phyloP scores from a whole-genome alignment of 106 monocot species.

The Triglochin maritima region DNA sequence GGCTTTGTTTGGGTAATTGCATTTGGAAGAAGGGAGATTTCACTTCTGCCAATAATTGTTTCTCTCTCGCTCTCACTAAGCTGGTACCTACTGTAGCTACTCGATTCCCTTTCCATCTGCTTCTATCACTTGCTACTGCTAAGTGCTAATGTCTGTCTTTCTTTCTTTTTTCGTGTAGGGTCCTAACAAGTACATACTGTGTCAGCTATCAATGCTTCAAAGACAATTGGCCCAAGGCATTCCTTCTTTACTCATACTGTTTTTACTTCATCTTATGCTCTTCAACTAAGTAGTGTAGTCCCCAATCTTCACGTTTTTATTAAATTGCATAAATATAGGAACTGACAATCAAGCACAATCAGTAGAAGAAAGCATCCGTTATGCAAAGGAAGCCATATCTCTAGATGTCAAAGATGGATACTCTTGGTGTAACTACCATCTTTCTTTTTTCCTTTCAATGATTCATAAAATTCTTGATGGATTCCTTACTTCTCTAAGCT shows the following conservation, averaged over 20 bases:
- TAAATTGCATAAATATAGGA: constrained; percentile 31
- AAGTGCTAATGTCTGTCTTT: not conserved
- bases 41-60: constrained; percentile 70
- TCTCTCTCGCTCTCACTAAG: constrained; percentile 78
- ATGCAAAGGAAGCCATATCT: constrained; percentile 83
- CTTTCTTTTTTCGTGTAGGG: constrained; percentile 33
- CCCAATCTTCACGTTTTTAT: not conserved
- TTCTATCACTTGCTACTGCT: not conserved
- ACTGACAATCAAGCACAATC: constrained; percentile 45
- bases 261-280: not conserved
- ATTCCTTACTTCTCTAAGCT: no score
- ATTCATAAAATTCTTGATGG: not conserved
- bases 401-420: constrained; percentile 93
- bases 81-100: no score
- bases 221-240: constrained; percentile 93
- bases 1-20: constrained; percentile 92
- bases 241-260: not conserved
- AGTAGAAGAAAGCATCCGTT: constrained; percentile 78
- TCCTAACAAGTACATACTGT: constrained; percentile 73
- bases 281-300: not conserved
- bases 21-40: constrained; percentile 99
- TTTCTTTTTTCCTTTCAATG: not conserved
- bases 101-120: constrained; percentile 12
- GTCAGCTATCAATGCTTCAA: constrained; percentile 95
- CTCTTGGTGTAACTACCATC: constrained; percentile 75